A percentile compares a stretch with the other conserved stretches of the same genome.
phyloP scores from a whole-genome alignment of 2,329 filamentous ascomycete genomes.

The Didymella sp. region DNA sequence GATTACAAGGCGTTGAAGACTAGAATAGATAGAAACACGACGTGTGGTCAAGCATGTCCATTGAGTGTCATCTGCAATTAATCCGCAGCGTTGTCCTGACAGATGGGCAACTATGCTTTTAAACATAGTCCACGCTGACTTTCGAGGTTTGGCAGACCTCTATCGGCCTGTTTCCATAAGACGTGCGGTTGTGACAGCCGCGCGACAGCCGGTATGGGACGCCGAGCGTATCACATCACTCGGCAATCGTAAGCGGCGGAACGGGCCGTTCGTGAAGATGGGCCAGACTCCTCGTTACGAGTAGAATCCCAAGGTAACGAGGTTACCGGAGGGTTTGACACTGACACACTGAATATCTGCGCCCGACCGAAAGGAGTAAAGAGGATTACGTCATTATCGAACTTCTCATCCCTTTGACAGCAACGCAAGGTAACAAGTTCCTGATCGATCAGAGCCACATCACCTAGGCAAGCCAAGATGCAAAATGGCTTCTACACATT shows the following conservation, averaged over 20 bases:
- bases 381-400: not conserved
- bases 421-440: not conserved
- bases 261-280: not conserved
- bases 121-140: not conserved
- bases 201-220: not conserved
- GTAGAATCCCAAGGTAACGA: not conserved
- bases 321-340: not conserved
- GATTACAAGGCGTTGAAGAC: not conserved
- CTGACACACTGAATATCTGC: not conserved
- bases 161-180: not conserved
- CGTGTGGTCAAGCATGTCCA: not conserved
- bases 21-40: not conserved
- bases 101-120: not conserved
- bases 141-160: not conserved
- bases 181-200: not conserved
- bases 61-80: slow-evolving; percentile 1
- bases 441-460: not conserved
- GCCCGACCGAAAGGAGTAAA: not conserved
- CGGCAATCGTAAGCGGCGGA: not conserved
- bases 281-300: not conserved
- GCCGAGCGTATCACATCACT: not conserved
- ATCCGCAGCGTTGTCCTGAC: not conserved
- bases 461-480: not conserved
- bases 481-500: not conserved
- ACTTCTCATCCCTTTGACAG: not conserved